Evolutionary conservation across 2,329 filamentous ascomycete species (phyloP).

Genomic region (Monilinia vaccinii-corymbosi): DNA sequence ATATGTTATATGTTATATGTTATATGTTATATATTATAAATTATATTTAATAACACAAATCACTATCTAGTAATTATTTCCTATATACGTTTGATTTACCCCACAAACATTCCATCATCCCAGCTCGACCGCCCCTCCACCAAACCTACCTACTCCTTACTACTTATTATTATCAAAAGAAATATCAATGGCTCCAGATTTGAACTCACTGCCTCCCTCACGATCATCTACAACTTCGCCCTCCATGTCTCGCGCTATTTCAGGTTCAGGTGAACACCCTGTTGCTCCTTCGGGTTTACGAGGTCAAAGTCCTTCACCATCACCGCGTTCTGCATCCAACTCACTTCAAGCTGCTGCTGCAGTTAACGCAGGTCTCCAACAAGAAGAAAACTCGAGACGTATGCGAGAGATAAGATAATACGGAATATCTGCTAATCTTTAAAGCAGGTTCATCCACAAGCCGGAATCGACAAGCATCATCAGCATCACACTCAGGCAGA

Average conservation of each 20-base stretch:
- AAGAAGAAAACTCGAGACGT: conserved; percentile 49
- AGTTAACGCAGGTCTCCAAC: conserved; percentile 67
- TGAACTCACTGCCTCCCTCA: conserved; percentile 50
- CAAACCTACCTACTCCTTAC: background rate
- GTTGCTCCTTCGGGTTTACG: conserved; percentile 22
- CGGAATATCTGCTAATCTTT: conserved; percentile 4
- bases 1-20: too few species aligned
- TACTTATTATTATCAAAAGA: background rate
- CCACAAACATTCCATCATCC: conserved; percentile 1
- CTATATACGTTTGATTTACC: too few species aligned
- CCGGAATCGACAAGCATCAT: conserved; percentile 34
- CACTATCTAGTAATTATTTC: too few species aligned
- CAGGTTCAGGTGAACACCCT: conserved; percentile 24
- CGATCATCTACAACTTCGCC: conserved; percentile 30
- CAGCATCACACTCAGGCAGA: conserved; percentile 40
- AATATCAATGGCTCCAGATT: conserved; percentile 37
- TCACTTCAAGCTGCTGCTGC: conserved; percentile 70
- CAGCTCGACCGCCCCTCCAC: background rate
- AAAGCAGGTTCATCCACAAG: conserved; percentile 36
- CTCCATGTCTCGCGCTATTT: conserved; percentile 33
- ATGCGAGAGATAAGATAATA: conserved; percentile 26
- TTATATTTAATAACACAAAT: too few species aligned
- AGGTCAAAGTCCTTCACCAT: conserved; percentile 47
- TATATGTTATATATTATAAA: too few species aligned
- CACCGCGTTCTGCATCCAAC: conserved; percentile 55